Conservation (phyloP, 768 basidiomycete species). For the Grammothele lineata region DNA sequence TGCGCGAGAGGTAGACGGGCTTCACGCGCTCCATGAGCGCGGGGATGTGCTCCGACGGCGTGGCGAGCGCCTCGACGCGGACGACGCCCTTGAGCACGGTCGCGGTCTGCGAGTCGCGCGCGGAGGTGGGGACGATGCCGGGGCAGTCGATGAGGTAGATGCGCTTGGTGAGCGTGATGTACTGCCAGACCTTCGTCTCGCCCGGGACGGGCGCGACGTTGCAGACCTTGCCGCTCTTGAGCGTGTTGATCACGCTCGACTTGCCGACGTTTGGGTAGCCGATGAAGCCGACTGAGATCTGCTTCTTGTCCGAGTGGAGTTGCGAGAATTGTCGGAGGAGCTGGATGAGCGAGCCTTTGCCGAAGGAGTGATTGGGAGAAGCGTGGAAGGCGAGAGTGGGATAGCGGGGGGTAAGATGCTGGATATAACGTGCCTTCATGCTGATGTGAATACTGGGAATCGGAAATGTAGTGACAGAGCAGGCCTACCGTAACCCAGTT, state of each 20-base stretch:
- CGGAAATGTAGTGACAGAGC: not conserved
- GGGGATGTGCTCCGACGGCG: slow-evolving; percentile 90
- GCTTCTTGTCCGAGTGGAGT: slow-evolving; percentile 97
- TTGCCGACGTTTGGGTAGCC: slow-evolving; percentile 99
- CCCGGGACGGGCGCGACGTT: slow-evolving; percentile 94
- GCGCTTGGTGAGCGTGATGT: slow-evolving; percentile 91
- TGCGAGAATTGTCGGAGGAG: slow-evolving; percentile 94
- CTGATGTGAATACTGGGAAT: not conserved
- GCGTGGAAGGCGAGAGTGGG: slow-evolving; percentile 99
- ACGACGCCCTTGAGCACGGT: slow-evolving; percentile 97
- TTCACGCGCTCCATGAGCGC: slow-evolving; percentile 88
- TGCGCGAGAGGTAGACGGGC: slow-evolving; percentile 85
- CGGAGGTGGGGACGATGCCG: slow-evolving; percentile 93
- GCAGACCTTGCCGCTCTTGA: slow-evolving; percentile 98
- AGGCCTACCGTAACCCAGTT: slow-evolving; percentile 93
- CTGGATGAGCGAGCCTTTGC: slow-evolving; percentile 97
- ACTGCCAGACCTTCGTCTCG: slow-evolving; percentile 99
- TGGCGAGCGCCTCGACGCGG: slow-evolving; percentile 89
- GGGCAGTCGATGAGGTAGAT: slow-evolving; percentile 99
- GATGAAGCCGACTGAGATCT: slow-evolving; percentile 96
- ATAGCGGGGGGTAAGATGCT: slow-evolving; percentile 90
- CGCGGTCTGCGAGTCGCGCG: slow-evolving; percentile 82
- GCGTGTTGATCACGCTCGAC: slow-evolving; percentile 95
- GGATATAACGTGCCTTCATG: slow-evolving; percentile 85
- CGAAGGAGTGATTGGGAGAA: slow-evolving; percentile 98